phyloP scores from a whole-genome alignment of 768 basidiomycete species.

The Cystobasidium ongulense region DNA sequence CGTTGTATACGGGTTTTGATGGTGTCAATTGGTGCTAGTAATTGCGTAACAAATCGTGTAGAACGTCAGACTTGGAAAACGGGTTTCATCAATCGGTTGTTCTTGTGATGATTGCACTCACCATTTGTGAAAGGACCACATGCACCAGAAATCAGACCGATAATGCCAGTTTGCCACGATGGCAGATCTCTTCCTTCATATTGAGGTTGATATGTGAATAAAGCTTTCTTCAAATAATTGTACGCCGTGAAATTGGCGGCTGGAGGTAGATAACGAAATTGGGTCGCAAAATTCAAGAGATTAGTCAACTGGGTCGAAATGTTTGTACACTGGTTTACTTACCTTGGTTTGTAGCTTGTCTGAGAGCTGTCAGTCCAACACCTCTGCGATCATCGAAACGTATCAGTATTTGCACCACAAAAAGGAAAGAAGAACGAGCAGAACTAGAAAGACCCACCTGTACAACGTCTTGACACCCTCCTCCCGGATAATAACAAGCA shows the following conservation, averaged over 20 bases:
- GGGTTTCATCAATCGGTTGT: background rate
- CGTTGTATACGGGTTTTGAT: constrained; percentile 57
- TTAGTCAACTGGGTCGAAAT: background rate
- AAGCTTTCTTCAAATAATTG: constrained; percentile 85
- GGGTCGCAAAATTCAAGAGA: too few species aligned
- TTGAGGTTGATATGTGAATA: constrained; percentile 68
- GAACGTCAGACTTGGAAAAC: background rate
- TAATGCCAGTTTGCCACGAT: constrained; percentile 88
- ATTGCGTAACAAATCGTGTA: background rate
- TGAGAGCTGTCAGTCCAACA: constrained; percentile 79
- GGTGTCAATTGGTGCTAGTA: constrained; percentile 38
- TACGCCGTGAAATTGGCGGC: constrained; percentile 98
- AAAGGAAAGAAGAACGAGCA: background rate
- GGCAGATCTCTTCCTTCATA: constrained; percentile 60
- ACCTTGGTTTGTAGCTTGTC: constrained; percentile 98
- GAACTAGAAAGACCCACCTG: constrained; percentile 47
- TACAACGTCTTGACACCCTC: constrained; percentile 80
- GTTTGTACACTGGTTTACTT: constrained; percentile 25
- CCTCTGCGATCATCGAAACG: constrained; percentile 47
- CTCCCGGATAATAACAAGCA: constrained; percentile 85
- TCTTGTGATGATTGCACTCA: constrained; percentile 48
- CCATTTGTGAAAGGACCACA: constrained; percentile 99
- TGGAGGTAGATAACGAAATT: constrained; percentile 43
- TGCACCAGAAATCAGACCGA: constrained; percentile 90
- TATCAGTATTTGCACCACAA: background rate